Conservation (phyloP, 345 rosid genomes). For the Eutrema japonicum region DNA sequence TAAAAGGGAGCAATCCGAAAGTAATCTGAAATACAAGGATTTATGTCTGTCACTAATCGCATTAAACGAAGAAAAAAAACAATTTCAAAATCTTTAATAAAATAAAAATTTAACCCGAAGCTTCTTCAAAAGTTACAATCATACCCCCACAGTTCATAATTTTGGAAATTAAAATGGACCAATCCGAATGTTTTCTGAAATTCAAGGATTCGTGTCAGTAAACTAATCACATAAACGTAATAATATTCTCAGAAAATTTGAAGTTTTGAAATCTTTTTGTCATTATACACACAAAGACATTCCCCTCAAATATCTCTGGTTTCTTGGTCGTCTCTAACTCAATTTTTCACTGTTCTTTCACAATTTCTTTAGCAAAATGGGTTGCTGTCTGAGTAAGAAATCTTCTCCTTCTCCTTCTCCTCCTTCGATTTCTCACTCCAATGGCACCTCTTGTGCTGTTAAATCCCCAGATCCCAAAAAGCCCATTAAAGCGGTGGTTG, state of each 20-base stretch:
- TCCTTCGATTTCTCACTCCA: slow-evolving; percentile 20
- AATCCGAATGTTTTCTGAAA: background rate
- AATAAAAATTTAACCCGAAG: background rate
- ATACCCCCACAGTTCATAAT: background rate
- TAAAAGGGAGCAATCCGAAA: background rate
- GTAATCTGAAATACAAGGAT: background rate
- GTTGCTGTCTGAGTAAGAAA: slow-evolving; percentile 68
- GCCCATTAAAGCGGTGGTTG: slow-evolving; percentile 16
- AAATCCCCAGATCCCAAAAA: slow-evolving; percentile 10
- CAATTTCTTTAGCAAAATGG: slow-evolving; percentile 44
- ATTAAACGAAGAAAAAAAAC: background rate
- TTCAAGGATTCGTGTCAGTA: background rate
- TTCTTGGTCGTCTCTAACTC: background rate
- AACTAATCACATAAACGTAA: background rate
- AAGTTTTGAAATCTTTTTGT: slow-evolving; percentile 21
- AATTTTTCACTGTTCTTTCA: background rate
- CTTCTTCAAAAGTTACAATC: background rate
- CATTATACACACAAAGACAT: background rate
- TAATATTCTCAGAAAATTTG: slow-evolving; percentile 1
- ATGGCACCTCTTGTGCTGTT: slow-evolving; percentile 9
- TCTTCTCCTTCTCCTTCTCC: slow-evolving; percentile 38
- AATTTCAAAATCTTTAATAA: background rate
- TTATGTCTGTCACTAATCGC: background rate
- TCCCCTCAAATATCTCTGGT: background rate
- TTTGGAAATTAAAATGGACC: background rate